Conservation (phyloP, 192 early-diverging fungal species). For the Coemansia sp. region DNA sequence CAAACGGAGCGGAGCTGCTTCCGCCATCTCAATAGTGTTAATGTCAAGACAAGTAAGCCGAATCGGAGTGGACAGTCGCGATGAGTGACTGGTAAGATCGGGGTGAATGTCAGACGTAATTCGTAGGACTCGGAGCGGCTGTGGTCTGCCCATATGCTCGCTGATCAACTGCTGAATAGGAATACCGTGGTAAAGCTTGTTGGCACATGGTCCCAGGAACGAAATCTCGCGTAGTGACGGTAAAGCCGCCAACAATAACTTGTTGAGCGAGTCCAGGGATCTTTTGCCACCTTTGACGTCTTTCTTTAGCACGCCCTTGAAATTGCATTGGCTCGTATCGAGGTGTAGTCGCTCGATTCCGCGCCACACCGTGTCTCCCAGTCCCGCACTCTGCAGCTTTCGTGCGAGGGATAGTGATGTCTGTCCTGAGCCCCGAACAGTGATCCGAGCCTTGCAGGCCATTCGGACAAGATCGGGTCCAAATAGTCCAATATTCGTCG, state of each 20-base stretch:
- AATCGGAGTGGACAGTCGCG: slow-evolving; percentile 39
- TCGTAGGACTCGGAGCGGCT: background rate
- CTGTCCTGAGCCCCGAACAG: background rate
- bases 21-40: background rate
- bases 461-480: background rate
- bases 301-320: background rate
- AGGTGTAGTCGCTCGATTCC: background rate
- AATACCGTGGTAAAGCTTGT: background rate
- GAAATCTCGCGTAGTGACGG: slow-evolving; percentile 12
- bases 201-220: slow-evolving; percentile 2
- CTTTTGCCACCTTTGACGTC: background rate
- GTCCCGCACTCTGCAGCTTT: background rate
- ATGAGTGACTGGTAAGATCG: slow-evolving; percentile 36
- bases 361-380: slow-evolving; percentile 7
- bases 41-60: background rate
- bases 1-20: background rate
- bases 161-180: slow-evolving; percentile 12
- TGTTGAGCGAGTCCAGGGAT: background rate
- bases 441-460: slow-evolving; percentile 4
- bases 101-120: slow-evolving; percentile 10
- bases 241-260: background rate
- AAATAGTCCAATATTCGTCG: background rate
- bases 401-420: background rate
- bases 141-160: slow-evolving; percentile 12
- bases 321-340: background rate